Evolutionary conservation across 2,329 filamentous ascomycete genomes (phyloP), one percentile per base, ranked within the genome.

Genomic region (Ascochyta koolunga): DNA sequence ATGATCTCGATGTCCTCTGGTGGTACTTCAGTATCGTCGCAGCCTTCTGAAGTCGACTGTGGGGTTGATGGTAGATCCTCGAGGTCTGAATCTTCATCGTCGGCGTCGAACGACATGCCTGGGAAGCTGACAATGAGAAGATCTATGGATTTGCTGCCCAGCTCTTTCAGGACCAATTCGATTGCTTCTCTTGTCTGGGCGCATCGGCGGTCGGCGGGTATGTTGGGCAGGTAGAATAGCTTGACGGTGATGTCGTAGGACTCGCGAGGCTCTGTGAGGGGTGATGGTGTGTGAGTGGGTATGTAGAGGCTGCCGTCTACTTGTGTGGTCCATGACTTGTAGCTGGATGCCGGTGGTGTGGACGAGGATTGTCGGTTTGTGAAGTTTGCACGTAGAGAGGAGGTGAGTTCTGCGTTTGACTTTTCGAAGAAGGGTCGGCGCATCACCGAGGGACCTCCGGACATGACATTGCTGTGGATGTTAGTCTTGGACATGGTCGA

Each of bases 201-300:
- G 62, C 84, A 84, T 55, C 93, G 86, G 60, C 86, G 78, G 16
- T 82, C 81, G 1, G 85, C 78, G 9, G 87, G 82, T 47, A 90
- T 84, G 16, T 84, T 85, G 3, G 91, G 89, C 24, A 98, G 83
- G 76, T 95, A 96, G 80, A 99, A 99, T 19, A 99, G 78, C 77
- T 99, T 99, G 57, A 95, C 88, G 0, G 93, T 97, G 68, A 97
- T 92, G 71, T 97, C 92, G 79, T 99, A 99, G 64, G 92, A 87
- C 54, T 84, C 81, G 22, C 89, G 82, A 64, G 96, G 92, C 71
- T 99, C 95, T 27, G 86, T 82, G 39, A 99, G 80, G 0, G 89
- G 89, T 4, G 85, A 86, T 25, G 83, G 78, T 11, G 84, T 80
- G 80, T 93, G 86, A 35, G 88, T 84, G 40, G 93, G 93, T 35